Base-by-base conservation (phyloP, 805 yeast species). In the Zygosaccharomyces gambellarensis region DNA sequence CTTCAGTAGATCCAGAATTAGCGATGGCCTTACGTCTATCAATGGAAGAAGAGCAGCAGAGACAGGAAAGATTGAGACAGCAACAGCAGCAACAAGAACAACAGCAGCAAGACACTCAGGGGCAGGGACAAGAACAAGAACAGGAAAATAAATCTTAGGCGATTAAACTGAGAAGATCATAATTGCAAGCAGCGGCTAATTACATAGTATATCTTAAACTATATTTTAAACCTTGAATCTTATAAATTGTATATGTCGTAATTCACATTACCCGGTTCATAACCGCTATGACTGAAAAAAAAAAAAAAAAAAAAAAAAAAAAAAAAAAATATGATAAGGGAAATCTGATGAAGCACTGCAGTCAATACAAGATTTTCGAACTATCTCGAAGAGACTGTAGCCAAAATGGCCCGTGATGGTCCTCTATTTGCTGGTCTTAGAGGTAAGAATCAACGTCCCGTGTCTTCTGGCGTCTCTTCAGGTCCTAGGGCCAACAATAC, bases 21-120 rank as follows among this genome's bases (percentile, higher is more conserved):
- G 99, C 98, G 0, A 76, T 94, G 75, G 99, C 98, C 0, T 79
- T 94, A 62, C 82, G 98, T 65, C 75, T 94, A 68, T 92, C 98
- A 0, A 75, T 94, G 62, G 98, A 94, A 64, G 99, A 94, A 64
- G 98, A 92, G 66, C 87, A 85, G 60, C 84, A 87, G 45, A 82
- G 98, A 72, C 97, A 89, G 64, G 96, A 87, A 56, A 79, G 90
- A 64, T 83, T 81, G 58, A 75, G 80, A 29, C 68, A 64, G 45
- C 55, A 61, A 39, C 61, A 59, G 39, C 40, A 51, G 19, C 36
- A 46, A 31, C 43, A 51, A 45, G 44, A 50, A 25, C 49, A 51
- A 36, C 43, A 42, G 36, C 36, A 36, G 28, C 49, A 45, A 30
- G 28, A 40, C 21, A 43, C 32, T 17, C 45, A 40, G 34, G 48